phyloP scores from a whole-genome alignment of 352 stramenopile genomes.

The Pythium vanterpoolii region DNA sequence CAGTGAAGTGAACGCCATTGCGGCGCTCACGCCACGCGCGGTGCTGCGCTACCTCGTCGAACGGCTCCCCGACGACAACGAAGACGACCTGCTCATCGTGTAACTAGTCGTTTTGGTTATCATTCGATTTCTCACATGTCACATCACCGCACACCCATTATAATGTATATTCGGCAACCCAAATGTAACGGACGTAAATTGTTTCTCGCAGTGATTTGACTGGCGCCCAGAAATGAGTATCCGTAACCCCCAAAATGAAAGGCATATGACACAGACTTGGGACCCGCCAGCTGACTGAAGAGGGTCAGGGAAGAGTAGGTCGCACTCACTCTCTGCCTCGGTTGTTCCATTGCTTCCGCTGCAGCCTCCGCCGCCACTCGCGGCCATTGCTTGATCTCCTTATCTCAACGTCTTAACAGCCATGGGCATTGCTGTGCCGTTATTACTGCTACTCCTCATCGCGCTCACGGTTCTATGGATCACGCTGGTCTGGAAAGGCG shows the following conservation, averaged over 20 bases:
- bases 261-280: neutral
- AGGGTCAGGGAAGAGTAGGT: neutral
- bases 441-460: slow-evolving; percentile 45
- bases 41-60: slow-evolving; percentile 9
- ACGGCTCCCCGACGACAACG: neutral
- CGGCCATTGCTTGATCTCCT: neutral
- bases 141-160: slow-evolving; percentile 2
- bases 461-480: slow-evolving; percentile 33
- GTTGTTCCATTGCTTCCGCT: too few relatives aligned
- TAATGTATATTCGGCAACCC: neutral
- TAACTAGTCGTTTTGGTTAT: neutral
- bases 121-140: neutral
- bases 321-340: neutral
- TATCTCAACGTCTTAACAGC: too few relatives aligned
- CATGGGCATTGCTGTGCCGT: slow-evolving; percentile 40
- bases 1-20: slow-evolving; percentile 11
- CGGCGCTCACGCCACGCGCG: slow-evolving; percentile 2
- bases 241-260: neutral
- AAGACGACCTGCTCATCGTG: slow-evolving; percentile 11
- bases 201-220: neutral
- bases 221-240: neutral
- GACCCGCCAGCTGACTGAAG: slow-evolving; percentile 6
- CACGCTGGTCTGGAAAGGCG: slow-evolving; percentile 46
- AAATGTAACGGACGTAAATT: neutral
- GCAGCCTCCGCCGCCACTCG: neutral